Evolutionary conservation across 2,329 filamentous ascomycete genomes (phyloP), one percentile per base, ranked within the genome.

Genomic region (Aspergillus luchuensis): DNA sequence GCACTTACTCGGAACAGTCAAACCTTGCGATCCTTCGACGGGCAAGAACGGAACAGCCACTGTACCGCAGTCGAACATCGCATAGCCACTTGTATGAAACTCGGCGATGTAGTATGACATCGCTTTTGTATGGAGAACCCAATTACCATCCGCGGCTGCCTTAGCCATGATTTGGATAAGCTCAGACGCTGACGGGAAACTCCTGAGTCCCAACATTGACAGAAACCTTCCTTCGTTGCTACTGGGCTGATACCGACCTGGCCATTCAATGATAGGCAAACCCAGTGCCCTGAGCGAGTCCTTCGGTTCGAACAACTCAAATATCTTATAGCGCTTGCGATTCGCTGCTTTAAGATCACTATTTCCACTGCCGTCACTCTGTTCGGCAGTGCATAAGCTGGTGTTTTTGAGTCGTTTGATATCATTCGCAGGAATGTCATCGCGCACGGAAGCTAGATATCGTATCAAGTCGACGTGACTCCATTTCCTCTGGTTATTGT

Each of bases 391-490:
- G 69, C 93, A 94, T 47, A 98, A 91, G 10, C 87, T 87, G 0
- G 92, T 92, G 52, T 88, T 85, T 58, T 85, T 89, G 23, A 99
- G 82, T 70, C 89, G 91, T 65, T 86, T 87, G 57, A 97, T 84
- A 73, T 99, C 95, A 53, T 89, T 88, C 8, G 79, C 76, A 0
- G 95, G 95, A 61, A 99, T 97, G 67, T 99, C 95, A 56, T 91
- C 86, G 62, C 87, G 87, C 28, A 99, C 95, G 8, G 93, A 96
- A 10, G 94, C 87, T 47, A 99, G 85, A 69, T 99, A 99, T 69
- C 92, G 94, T 76, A 99, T 92, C 25, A 99, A 82, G 73, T 99
- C 94, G 62, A 97, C 88, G 72, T 98, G 94, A 60, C 92, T 97
- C 91, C 91, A 97, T 74, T 88, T 88, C 62, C 83, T 66, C 30